These are phyloP conservation scores for Pseudonitzschia multiseries DNA, from an alignment of 108 stramenopile genomes.

Conservation along the genomic window DNA sequence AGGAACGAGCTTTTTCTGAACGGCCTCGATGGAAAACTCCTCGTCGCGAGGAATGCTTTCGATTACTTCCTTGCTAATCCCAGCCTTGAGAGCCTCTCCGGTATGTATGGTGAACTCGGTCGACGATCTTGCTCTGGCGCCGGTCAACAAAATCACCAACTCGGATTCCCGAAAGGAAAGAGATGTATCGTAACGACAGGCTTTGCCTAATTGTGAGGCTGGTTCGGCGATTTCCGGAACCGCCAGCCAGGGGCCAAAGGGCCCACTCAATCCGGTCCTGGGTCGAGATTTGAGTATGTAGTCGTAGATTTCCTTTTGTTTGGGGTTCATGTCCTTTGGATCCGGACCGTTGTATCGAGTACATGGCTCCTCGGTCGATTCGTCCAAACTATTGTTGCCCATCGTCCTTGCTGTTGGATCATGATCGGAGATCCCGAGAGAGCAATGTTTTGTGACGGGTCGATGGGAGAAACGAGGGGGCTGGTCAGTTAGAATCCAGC, in stretches of 20 bases:
- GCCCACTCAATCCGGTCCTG: conserved; percentile 74
- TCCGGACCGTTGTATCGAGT: conserved; percentile 69
- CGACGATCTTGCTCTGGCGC: conserved; percentile 58
- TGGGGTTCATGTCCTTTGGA: conserved; percentile 46
- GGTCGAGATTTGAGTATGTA: conserved; percentile 63
- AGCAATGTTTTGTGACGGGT: too few relatives aligned
- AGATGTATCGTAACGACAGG: conserved; percentile 66
- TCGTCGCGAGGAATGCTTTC: conserved; percentile 59
- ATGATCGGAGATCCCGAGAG: too few relatives aligned
- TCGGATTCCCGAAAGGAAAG: conserved; percentile 68
- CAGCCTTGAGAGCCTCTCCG: conserved; percentile 69
- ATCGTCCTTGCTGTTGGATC: too few relatives aligned
- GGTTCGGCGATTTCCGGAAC: conserved; percentile 67
- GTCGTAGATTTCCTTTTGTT: conserved; percentile 59
- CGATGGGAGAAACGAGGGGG: too few relatives aligned
- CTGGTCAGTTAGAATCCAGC: too few relatives aligned
- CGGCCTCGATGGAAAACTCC: conserved; percentile 49
- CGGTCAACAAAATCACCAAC: conserved; percentile 76
- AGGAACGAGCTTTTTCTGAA: conserved; percentile 48
- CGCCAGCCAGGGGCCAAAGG: conserved; percentile 86
- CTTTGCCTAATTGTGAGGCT: conserved; percentile 60
- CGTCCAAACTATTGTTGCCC: too few relatives aligned
- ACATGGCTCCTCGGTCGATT: not conserved
- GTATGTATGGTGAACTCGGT: conserved; percentile 80
- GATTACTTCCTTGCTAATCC: conserved; percentile 55